Evolutionary conservation across 129 eudicot species (phyloP).

Genomic region (Flaveria ramosissima): DNA sequence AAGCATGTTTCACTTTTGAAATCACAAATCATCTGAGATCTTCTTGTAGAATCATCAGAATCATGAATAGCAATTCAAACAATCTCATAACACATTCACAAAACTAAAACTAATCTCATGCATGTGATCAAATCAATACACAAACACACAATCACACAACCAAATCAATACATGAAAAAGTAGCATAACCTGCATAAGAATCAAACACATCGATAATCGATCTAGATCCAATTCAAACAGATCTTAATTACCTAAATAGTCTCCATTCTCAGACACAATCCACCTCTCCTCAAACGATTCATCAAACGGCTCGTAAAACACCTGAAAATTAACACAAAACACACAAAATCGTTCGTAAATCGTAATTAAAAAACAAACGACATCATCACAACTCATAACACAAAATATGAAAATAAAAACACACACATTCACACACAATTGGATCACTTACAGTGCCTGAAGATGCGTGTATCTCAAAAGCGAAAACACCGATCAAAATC

Average conservation of each 20-base stretch:
- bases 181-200: not conserved
- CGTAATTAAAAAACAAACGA: not conserved
- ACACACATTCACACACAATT: not conserved
- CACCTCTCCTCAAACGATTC: constrained; percentile 71
- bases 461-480: constrained; percentile 53
- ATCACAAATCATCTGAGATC: not conserved
- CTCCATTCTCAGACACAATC: constrained; percentile 77
- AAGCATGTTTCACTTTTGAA: not conserved
- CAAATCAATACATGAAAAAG: not conserved
- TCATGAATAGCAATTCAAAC: not conserved
- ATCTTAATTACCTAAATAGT: constrained; percentile 55
- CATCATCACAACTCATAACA: not conserved
- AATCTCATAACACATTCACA: not conserved
- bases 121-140: constrained; percentile 4
- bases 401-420: not conserved
- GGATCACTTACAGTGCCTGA: constrained; percentile 54
- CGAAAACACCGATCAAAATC: constrained; percentile 51
- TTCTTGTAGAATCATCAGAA: not conserved
- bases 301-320: constrained; percentile 79
- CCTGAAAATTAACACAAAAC: constrained; percentile 33
- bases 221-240: not conserved
- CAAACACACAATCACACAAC: not conserved
- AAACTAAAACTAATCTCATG: not conserved
- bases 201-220: no score
- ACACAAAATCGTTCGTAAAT: not conserved